Evolutionary conservation across 1,284 basidiomycete species (phyloP).

Genomic region (Puccinia triticina): DNA sequence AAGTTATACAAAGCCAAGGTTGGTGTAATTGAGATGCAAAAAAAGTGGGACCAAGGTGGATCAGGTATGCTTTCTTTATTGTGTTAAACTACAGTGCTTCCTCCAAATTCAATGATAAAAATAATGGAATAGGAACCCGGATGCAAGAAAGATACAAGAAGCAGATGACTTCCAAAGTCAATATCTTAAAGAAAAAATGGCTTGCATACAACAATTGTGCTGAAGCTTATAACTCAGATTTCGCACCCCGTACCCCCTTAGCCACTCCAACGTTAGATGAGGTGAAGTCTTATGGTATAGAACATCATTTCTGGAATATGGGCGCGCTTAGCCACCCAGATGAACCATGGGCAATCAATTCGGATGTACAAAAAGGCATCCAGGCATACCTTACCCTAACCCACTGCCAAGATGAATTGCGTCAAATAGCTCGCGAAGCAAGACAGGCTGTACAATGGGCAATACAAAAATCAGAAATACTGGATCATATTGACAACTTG

Average conservation of each 20-base stretch:
- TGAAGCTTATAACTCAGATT: not conserved
- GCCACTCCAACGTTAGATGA: slow-evolving; percentile 13
- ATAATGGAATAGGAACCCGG: slow-evolving; percentile 27
- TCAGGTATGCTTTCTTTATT: not conserved
- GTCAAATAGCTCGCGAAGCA: not conserved
- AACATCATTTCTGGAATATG: not conserved
- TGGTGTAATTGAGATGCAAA: slow-evolving; percentile 24
- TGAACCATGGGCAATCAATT: slow-evolving; percentile 10
- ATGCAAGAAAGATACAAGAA: slow-evolving; percentile 16
- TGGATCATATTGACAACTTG: not conserved
- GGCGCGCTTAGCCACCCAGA: not conserved
- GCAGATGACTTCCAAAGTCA: slow-evolving; percentile 14
- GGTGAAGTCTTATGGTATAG: not conserved
- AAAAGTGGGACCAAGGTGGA: not conserved
- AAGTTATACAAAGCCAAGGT: slow-evolving; percentile 29
- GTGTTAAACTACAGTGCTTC: too few species aligned
- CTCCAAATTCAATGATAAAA: too few species aligned
- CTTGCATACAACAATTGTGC: not conserved
- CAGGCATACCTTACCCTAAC: not conserved
- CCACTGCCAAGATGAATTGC: slow-evolving; percentile 7
- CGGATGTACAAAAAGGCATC: not conserved
- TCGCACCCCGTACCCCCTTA: not conserved
- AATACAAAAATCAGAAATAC: not conserved
- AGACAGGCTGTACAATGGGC: slow-evolving; percentile 27
- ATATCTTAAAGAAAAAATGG: slow-evolving; percentile 11